These are phyloP conservation scores for Huntiella moniliformis DNA, from an alignment of 2,329 filamentous ascomycete species.

Conservation along the genomic window DNA sequence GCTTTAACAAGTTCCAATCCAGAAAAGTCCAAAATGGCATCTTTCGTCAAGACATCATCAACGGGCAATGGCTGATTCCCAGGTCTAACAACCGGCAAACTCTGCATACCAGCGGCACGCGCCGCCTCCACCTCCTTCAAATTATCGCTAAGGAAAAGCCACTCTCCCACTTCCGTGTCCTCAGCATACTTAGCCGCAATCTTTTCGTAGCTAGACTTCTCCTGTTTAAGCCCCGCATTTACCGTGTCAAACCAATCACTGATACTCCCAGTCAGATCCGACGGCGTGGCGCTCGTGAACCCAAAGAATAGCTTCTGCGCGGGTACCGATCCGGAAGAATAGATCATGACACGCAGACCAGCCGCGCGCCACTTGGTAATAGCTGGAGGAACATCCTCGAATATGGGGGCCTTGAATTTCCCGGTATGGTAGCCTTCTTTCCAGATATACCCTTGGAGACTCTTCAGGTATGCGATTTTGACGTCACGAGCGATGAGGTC, in stretches of 20 bases:
- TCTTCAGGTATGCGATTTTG: constrained; percentile 61
- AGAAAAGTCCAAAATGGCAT: constrained; percentile 20
- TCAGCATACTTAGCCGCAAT: constrained; percentile 29
- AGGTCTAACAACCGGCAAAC: constrained; percentile 42
- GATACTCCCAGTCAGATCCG: constrained; percentile 41
- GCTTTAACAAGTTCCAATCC: constrained; percentile 6
- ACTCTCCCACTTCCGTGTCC: constrained; percentile 29
- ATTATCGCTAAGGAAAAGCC: constrained; percentile 72
- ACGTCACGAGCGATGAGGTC: constrained; percentile 54
- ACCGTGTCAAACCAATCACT: constrained; percentile 61
- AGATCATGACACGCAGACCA: constrained; percentile 49
- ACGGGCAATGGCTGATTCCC: constrained; percentile 47
- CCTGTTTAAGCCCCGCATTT: constrained; percentile 58
- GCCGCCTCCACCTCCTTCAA: constrained; percentile 49
- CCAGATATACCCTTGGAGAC: constrained; percentile 66
- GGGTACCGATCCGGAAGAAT: constrained; percentile 62
- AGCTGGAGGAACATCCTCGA: constrained; percentile 50
- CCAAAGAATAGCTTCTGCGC: constrained; percentile 67
- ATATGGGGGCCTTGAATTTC: constrained; percentile 52
- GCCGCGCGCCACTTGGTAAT: constrained; percentile 38
- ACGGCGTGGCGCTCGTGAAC: constrained; percentile 38
- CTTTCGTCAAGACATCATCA: constrained; percentile 22
- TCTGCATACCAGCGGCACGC: constrained; percentile 41
- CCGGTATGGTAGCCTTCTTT: constrained; percentile 52
- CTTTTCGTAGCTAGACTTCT: constrained; percentile 45